phyloP scores from a whole-genome alignment of 495 filamentous ascomycete genomes.

The Penicillium silybi region DNA sequence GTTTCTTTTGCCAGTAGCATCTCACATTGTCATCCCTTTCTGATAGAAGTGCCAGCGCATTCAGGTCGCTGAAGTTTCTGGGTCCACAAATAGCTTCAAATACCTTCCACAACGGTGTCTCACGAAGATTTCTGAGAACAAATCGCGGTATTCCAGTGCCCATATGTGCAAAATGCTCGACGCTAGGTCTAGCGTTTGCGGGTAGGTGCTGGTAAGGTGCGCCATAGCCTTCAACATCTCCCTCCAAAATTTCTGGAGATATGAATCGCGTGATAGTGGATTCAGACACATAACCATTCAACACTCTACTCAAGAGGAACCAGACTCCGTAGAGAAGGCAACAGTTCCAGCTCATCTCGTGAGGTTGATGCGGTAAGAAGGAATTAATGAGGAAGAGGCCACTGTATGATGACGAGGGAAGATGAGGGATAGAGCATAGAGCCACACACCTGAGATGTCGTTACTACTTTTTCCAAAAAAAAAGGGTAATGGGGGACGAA shows the following conservation, averaged over 20 bases:
- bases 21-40: background rate
- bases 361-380: background rate
- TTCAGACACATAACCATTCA: background rate
- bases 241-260: background rate
- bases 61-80: background rate
- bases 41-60: background rate
- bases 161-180: background rate
- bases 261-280: slow-evolving; percentile 1
- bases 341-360: background rate
- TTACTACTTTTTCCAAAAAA: background rate
- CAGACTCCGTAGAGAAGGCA: background rate
- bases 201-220: slow-evolving; percentile 3
- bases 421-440: background rate
- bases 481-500: background rate
- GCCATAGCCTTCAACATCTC: background rate
- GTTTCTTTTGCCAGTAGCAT: background rate
- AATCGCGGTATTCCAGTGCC: background rate
- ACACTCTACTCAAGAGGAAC: background rate
- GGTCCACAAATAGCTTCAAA: background rate
- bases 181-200: background rate
- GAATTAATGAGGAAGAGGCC: slow-evolving; percentile 1
- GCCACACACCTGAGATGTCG: background rate
- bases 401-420: background rate
- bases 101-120: background rate
- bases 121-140: background rate